Base-by-base conservation (phyloP, 169 alveolate genomes). In the Babesia bigemina region DNA sequence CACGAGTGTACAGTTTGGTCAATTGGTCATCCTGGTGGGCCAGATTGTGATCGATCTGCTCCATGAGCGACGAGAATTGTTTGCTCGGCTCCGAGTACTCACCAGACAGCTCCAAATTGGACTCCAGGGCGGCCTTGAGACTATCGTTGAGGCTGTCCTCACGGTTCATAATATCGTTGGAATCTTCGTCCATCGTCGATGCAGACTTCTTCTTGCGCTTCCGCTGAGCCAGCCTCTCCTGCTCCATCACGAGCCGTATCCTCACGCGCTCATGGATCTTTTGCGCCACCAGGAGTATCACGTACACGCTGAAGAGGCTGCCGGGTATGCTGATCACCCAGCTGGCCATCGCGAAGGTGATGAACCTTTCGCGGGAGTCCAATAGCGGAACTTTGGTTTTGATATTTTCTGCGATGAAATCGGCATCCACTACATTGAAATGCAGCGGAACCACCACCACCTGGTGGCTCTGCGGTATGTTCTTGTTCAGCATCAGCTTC, bases 381-480 rank as follows among this genome's bases (percentile, higher is more conserved):
- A 82, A 56, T n/a, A 55, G 28, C 39, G 71, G 66, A 39, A 75
- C 44, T 17, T 72, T 82, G 49, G 59, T 65, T 28, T 74, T 72
- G 24, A 71, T 53, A 14, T 45, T 44, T 42, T 82, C 89, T 14
- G 73, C 49, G 47, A 82, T 71, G 29, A 47, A 61, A 48, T 58
- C 89, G 2, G 79, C 58, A 55, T 82, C 81, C 24, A 73, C 48
- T 2, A 73, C 66, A 56, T 73, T 71, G 53, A 88, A 85, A 47
- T 84, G 78, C 59, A 88, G 39, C 58, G 92, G 58, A 62, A 75
- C 55, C 69, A 79, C 60, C 39, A 77, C 47, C 33, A 75, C 53
- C 74, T 82, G 83, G 73, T 92, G 93, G 70, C 92, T 86, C 65
- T 75, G 84, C 26, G 95, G 95, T n/a, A 92, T 91, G 70, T 88